A percentile compares a stretch with the other conserved stretches of the same genome.
These are phyloP conservation scores for Pulveroboletus sp. DNA, from an alignment of 768 basidiomycete genomes.

Conservation along the genomic window DNA sequence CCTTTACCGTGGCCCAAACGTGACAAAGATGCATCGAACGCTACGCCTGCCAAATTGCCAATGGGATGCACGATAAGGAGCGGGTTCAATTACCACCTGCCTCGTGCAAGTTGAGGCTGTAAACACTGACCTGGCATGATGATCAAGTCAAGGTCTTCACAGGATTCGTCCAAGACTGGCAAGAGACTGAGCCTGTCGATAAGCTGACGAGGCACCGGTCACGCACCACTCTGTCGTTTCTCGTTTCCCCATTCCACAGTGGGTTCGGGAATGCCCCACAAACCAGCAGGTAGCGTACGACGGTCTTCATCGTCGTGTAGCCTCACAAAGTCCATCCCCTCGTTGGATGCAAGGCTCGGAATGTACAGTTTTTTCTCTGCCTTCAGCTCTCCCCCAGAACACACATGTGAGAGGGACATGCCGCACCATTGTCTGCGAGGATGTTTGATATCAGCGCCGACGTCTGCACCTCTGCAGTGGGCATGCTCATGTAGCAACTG, in stretches of 20 bases:
- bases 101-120: slow-evolving; percentile 8
- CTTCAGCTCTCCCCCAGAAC: neutral
- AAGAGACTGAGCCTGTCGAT: slow-evolving; percentile 5
- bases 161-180: slow-evolving; percentile 31
- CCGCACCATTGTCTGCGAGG: slow-evolving; percentile 50
- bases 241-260: slow-evolving; percentile 39
- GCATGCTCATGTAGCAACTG: slow-evolving; percentile 84
- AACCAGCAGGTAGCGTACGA: slow-evolving; percentile 50
- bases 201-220: neutral
- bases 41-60: slow-evolving; percentile 49
- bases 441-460: slow-evolving; percentile 47
- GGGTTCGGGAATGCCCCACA: slow-evolving; percentile 80
- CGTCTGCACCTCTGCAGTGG: slow-evolving; percentile 66
- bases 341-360: slow-evolving; percentile 54
- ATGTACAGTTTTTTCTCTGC: slow-evolving; percentile 68
- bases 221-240: slow-evolving; percentile 53
- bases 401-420: neutral
- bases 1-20: slow-evolving; percentile 83
- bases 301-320: slow-evolving; percentile 61
- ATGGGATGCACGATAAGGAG: slow-evolving; percentile 8
- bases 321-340: slow-evolving; percentile 64
- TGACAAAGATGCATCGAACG: slow-evolving; percentile 65
- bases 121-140: slow-evolving; percentile 57
- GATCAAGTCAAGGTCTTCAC: slow-evolving; percentile 56
- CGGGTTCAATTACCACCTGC: slow-evolving; percentile 5